Percentiles rank a stretch among this genome's conserved stretches.
Conservation (phyloP, 2,329 filamentous ascomycete species). For the Plectosphaerella plurivora region DNA sequence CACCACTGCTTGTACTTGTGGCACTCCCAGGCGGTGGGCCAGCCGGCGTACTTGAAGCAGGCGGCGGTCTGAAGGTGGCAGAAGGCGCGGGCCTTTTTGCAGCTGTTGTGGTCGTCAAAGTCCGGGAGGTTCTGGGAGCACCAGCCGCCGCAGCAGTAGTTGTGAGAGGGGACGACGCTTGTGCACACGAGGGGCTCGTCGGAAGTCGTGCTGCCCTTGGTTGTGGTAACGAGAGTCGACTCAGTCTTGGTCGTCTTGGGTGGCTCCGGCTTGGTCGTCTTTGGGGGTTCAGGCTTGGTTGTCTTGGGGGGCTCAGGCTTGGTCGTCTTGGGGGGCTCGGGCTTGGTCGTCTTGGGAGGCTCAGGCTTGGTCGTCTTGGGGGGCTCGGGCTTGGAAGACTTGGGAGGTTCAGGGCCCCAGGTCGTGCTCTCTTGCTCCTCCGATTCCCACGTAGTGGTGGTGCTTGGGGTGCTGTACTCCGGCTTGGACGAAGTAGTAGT, state of each 20-base stretch:
- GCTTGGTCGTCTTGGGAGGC: slow-evolving; percentile 6
- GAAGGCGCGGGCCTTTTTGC: slow-evolving; percentile 35
- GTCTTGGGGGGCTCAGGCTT: background rate
- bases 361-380: slow-evolving; percentile 8
- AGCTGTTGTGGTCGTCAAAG: slow-evolving; percentile 37
- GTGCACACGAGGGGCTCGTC: slow-evolving; percentile 41
- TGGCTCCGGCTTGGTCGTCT: background rate
- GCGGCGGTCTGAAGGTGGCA: slow-evolving; percentile 42
- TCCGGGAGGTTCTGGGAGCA: slow-evolving; percentile 44
- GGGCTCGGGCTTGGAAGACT: background rate
- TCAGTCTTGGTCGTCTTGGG: slow-evolving; percentile 12
- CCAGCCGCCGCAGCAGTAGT: slow-evolving; percentile 52
- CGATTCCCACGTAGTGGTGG: background rate
- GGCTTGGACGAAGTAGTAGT: background rate
- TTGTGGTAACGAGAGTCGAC: slow-evolving; percentile 18
- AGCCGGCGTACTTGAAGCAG: slow-evolving; percentile 48
- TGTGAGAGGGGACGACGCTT: slow-evolving; percentile 41
- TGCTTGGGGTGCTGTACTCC: background rate
- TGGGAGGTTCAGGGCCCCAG: slow-evolving; percentile 10
- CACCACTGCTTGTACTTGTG: slow-evolving; percentile 49
- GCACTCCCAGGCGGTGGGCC: slow-evolving; percentile 43
- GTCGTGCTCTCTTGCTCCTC: slow-evolving; percentile 3
- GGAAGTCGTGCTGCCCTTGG: slow-evolving; percentile 20
- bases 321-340: background rate
- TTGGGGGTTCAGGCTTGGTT: background rate